Evolutionary conservation across 352 stramenopile genomes (phyloP), one percentile per base, ranked within the genome.

Genomic region (Phytophthora capsici): DNA sequence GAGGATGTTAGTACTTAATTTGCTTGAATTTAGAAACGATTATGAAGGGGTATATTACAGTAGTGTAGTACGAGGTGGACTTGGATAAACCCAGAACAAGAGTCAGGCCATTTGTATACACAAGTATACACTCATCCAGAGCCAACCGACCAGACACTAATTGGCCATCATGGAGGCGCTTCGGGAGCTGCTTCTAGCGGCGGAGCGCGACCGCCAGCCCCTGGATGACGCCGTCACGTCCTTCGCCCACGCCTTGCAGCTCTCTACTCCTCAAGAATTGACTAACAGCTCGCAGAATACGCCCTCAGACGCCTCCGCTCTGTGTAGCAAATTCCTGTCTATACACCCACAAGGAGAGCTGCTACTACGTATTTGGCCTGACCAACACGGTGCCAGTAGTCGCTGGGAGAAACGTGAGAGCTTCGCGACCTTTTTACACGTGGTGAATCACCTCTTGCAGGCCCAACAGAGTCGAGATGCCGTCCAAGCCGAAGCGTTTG

Each of bases 381-480:
- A 91, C 34, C 56, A 79, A 10, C 66, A 69, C 38, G 77, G 78
- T 41, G 71, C 57, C 28, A 72, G 67, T 46, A 79, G 63, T 56
- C 84, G 86, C 30, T 94, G 82, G 81, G 71, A 78, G 47, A 69
- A 74, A 30, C 86, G 86, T 25, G 81, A 93, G 48, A 93, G 82
- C 43, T 84, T 93, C 36, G 84, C 83, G 8, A 57, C 63, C 4
- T 90, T 88, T 63, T 63, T 96, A n/a, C 73, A 90, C 44, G 57
- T 89, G 19, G 62, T 89, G 5, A 67, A 69, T 37, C 57, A 66
- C 19, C 57, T 96, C 13, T 37, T 94, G 34, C 68, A 76, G 19
- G 48, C 38, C 5, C 75, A 86, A 38, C 50, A 37, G 19, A 20
- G 63, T 25, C 63, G 57, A 19, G 62, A 83, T 28, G 66, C 66